Base-by-base conservation (phyloP, 441 rosid genomes). In the Erodium moschatum region DNA sequence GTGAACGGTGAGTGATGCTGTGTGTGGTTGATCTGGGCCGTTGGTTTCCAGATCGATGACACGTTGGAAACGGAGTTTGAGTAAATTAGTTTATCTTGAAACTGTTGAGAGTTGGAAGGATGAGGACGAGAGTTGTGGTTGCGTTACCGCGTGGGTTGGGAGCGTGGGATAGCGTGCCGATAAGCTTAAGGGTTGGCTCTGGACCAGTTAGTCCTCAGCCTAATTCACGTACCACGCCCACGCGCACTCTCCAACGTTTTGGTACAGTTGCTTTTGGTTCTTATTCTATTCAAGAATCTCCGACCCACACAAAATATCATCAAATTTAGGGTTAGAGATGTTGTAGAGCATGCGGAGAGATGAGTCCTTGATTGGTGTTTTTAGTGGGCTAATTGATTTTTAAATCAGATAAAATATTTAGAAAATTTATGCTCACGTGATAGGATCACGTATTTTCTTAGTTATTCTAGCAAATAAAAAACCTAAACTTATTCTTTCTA, bases 141-240 rank as follows among this genome's bases (percentile, higher is more conserved):
- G 18, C 31, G 31, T 29, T 29, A 29, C 31, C 3, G 56, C 56
- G 56, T 50, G 18, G 56, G 56, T 13, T 50, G 15, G 56, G 56
- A n/a, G 56, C 56, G 56, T 50, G 56, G 56, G 56, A 12, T 4
- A 40, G 56, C 56, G 56, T 50, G 56, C 18, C 56, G 56, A 50
- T 50, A 50, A 50, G 56, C 16, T n/a, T 50, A 5, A 15, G 56
- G 5, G 2, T 15, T 50, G 15, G 56, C 56, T 40, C 11, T 11
- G 12, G 46, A 40, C 11, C 56, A 50, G 5, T 50, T n/a, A 50
- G 16, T 50, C 18, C 19, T 0, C 19, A n/a, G 18, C 56, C n/a
- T 6, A n/a, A n/a, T 15, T 50, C 56, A n/a, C 56, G 1, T 50
- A 5, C 56, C 56, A 13, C 18, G 18, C 16, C 56, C 56, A 50